Conservation (phyloP, 23 red algal genomes). For the Gracilaria domingensis region DNA sequence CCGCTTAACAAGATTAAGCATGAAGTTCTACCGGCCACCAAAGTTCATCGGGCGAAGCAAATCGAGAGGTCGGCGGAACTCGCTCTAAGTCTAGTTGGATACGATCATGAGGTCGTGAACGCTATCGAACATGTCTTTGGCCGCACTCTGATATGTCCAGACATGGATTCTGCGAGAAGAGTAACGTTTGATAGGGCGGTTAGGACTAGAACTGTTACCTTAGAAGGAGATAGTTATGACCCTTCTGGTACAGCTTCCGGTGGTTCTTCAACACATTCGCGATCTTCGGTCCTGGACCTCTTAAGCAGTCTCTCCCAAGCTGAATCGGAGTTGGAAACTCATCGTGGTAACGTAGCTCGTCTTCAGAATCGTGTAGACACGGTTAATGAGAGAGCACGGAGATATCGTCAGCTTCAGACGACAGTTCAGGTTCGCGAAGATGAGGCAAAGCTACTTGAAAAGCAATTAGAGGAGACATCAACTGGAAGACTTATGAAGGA, state of each 20-base stretch:
- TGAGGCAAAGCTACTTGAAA: constrained; percentile 46
- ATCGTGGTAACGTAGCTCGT: constrained; percentile 9
- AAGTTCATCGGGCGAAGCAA: constrained; percentile 51
- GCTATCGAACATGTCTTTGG: constrained; percentile 97
- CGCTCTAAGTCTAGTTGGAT: constrained; percentile 80
- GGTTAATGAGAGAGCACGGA: constrained; percentile 18
- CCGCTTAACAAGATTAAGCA: constrained; percentile 94
- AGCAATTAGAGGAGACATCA: constrained; percentile 38
- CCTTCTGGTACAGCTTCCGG: constrained; percentile 93
- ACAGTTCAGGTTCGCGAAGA: constrained; percentile 58
- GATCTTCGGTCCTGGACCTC: constrained; percentile 51
- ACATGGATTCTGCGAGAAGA: constrained; percentile 82
- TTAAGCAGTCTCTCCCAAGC: constrained; percentile 43
- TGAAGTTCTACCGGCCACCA: constrained; percentile 30
- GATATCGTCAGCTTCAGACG: constrained; percentile 54
- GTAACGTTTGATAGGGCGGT: constrained; percentile 84
- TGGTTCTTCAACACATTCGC: constrained; percentile 57
- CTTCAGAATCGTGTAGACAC: constrained; percentile 24
- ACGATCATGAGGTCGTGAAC: constrained; percentile 74
- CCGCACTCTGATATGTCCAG: constrained; percentile 77
- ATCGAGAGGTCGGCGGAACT: constrained; percentile 71
- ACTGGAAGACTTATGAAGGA: constrained; percentile 67
- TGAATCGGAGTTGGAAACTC: constrained; percentile 64
- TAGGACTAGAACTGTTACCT: constrained; percentile 83
- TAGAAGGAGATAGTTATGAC: constrained; percentile 94